Base-by-base conservation (phyloP, 192 early-diverging fungal species). In the Linnemannia exigua region DNA sequence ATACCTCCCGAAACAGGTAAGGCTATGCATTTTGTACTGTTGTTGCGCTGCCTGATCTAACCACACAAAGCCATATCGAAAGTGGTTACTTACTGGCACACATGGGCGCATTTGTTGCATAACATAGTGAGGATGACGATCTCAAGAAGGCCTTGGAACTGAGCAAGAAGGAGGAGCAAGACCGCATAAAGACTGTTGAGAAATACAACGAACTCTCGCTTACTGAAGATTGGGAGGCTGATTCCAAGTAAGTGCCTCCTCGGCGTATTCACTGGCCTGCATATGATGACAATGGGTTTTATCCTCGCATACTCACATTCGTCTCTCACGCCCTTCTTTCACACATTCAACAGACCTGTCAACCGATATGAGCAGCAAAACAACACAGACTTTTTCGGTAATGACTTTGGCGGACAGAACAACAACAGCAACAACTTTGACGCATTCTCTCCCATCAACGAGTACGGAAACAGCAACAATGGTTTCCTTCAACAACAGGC, bases 121-220 rank as follows among this genome's bases (percentile, higher is more conserved):
- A 77, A 20, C 33, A 50, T 61, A 79, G 87, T 28, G 87, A 88
- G 38, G 77, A 90, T 0, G 85, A 86, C n/a, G 90, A 91, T 67
- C 66, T 91, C 5, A 54, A 85, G 48, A 89, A 83, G 15, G 90
- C 90, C 15, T 31, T 91, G 22, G 87, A 87, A 22, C 70, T 91
- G 67, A 89, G 87, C 78, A 84, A 76, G 54, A 87, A 88, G 48
- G 90, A 91, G 63, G 88, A 87, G n/a, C 81, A 88, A 72, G 79
- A 84, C 51, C 47, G 88, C 22, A 61, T 48, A 20, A 80, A 80
- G 75, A 79, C 70, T 47, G 83, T 80, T 38, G 82, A 88, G 80
- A 80, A 80, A 50, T 84, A 90, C 72, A 87, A 80, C 17, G 66
- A 74, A n/a, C 70, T 87, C 69, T 86, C 84, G 4, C 68, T 81